These are phyloP conservation scores for Zasmidium cellare DNA, from an alignment of 2,329 filamentous ascomycete genomes.

Conservation along the genomic window DNA sequence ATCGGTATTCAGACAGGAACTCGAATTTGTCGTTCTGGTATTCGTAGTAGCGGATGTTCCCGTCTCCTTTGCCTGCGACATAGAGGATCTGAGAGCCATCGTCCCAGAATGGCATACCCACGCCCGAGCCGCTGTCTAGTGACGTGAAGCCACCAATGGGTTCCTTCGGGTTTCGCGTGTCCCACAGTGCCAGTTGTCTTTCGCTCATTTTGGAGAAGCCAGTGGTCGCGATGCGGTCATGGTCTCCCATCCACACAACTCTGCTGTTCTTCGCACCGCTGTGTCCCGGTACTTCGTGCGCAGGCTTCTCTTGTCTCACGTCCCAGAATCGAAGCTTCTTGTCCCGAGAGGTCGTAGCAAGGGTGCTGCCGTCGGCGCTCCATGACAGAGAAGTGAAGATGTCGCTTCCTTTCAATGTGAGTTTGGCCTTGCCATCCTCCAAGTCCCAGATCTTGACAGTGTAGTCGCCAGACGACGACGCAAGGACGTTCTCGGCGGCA, in stretches of 20 bases:
- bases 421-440: constrained; percentile 69
- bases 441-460: constrained; percentile 97
- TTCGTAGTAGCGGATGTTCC: constrained; percentile 98
- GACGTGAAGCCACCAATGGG: constrained; percentile 88
- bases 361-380: constrained; percentile 82
- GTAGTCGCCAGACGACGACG: constrained; percentile 92
- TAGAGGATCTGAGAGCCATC: constrained; percentile 94
- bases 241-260: constrained; percentile 94
- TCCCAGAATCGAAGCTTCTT: constrained; percentile 99
- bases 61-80: constrained; percentile 95
- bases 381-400: constrained; percentile 95
- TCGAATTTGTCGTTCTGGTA: constrained; percentile 99
- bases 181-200: constrained; percentile 92
- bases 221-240: constrained; percentile 92
- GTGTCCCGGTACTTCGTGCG: constrained; percentile 82
- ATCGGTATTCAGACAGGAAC: constrained; percentile 95
- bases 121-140: constrained; percentile 92
- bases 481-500: constrained; percentile 90
- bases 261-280: constrained; percentile 96
- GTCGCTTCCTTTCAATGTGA: constrained; percentile 81
- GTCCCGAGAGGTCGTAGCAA: constrained; percentile 93
- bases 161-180: constrained; percentile 74
- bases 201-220: constrained; percentile 99
- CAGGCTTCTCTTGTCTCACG: constrained; percentile 85
- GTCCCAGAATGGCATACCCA: constrained; percentile 99